Evolutionary conservation across 345 rosid species (phyloP).

Genomic region (Linum usitatissimum): DNA sequence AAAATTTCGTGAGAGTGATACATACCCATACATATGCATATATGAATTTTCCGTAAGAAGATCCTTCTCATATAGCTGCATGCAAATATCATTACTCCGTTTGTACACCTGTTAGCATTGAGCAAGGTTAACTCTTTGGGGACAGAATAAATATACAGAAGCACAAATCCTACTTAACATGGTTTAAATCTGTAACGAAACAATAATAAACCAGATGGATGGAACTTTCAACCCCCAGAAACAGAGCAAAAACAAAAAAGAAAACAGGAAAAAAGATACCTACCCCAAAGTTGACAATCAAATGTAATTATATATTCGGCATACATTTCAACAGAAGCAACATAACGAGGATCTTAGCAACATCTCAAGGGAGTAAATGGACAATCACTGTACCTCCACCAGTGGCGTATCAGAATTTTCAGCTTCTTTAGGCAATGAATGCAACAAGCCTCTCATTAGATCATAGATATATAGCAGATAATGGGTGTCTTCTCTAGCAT

Average conservation of each 20-base stretch:
- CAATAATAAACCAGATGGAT: no score
- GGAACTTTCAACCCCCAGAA: no score
- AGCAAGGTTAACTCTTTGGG: background rate
- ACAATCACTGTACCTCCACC: constrained; percentile 40
- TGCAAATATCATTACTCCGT: constrained; percentile 69
- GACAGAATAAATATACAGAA: background rate
- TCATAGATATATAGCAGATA: constrained; percentile 75
- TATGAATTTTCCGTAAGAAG: constrained; percentile 61
- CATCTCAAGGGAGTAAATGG: no score
- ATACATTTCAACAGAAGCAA: background rate
- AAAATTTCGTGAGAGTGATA: background rate
- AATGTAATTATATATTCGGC: background rate
- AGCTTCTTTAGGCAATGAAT: constrained; percentile 27
- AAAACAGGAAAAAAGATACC: background rate
- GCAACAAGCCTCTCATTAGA: constrained; percentile 46
- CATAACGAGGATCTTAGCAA: background rate
- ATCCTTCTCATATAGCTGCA: constrained; percentile 81
- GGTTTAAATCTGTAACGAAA: no score
- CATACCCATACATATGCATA: constrained; percentile 70
- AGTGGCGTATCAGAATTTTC: constrained; percentile 48
- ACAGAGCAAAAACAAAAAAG: no score
- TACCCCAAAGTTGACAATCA: no score
- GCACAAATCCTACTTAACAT: no score
- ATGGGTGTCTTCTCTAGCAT: constrained; percentile 96
- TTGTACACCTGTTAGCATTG: constrained; percentile 55